Conservation (phyloP, 2,329 filamentous ascomycete genomes). For the Diaporthe vaccinii region DNA sequence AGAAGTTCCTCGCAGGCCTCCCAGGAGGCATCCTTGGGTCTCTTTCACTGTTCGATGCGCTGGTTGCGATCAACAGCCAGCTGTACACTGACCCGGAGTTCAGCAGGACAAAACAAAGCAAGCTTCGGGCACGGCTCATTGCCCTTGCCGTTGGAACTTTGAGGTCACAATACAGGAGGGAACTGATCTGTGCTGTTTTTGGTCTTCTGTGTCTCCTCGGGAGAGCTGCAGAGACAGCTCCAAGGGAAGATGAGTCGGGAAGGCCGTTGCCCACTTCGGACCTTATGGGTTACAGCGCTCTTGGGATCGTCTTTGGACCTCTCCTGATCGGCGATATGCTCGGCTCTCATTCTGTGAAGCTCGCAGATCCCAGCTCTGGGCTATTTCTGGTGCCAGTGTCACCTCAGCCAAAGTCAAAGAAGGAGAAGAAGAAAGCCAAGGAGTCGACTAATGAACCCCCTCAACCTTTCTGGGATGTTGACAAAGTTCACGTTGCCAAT, state of each 20-base stretch:
- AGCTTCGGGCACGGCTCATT: slow-evolving; percentile 73
- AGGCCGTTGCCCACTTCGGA: slow-evolving; percentile 67
- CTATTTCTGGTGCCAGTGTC: slow-evolving; percentile 58
- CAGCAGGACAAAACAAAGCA: slow-evolving; percentile 66
- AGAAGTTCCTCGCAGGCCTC: slow-evolving; percentile 72
- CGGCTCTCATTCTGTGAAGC: slow-evolving; percentile 62
- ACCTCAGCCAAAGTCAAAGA: slow-evolving; percentile 57
- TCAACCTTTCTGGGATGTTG: slow-evolving; percentile 53
- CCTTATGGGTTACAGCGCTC: slow-evolving; percentile 73
- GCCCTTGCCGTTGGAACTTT: slow-evolving; percentile 73
- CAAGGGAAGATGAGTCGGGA: slow-evolving; percentile 65
- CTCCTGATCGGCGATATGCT: slow-evolving; percentile 72
- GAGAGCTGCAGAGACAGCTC: slow-evolving; percentile 66
- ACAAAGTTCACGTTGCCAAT: slow-evolving; percentile 72
- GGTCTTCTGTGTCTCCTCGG: slow-evolving; percentile 74
- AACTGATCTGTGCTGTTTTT: slow-evolving; percentile 77
- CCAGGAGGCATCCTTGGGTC: slow-evolving; percentile 77
- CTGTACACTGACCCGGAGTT: slow-evolving; percentile 65
- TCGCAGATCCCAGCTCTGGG: slow-evolving; percentile 57
- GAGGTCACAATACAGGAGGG: slow-evolving; percentile 70
- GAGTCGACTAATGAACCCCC: slow-evolving; percentile 41
- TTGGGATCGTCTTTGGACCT: slow-evolving; percentile 76
- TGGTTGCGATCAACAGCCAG: slow-evolving; percentile 72
- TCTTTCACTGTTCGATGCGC: slow-evolving; percentile 70
- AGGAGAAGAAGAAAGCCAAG: slow-evolving; percentile 54